Conservation (phyloP, 2,329 filamentous ascomycete species). For the Metarhizium robertsii region DNA sequence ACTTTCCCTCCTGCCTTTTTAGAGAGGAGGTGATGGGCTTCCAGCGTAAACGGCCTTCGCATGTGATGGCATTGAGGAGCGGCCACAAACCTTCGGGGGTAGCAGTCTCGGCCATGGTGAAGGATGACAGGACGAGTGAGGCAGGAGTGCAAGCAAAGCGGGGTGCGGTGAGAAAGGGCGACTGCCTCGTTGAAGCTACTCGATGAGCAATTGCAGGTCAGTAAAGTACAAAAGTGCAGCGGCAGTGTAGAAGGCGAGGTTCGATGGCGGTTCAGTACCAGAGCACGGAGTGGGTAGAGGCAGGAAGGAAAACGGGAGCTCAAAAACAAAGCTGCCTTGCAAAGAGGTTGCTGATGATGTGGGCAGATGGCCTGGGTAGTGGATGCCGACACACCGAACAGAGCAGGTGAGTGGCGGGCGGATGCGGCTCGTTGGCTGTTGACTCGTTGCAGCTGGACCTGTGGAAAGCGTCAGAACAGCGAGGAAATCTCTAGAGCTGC, state of each 20-base stretch:
- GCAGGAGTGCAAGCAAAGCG: neutral
- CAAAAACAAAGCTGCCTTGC: constrained; percentile 2
- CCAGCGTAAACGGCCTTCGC: neutral
- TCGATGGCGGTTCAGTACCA: neutral
- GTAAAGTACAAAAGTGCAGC: neutral
- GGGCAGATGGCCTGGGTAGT: neutral
- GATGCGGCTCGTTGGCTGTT: neutral
- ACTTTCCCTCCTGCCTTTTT: neutral
- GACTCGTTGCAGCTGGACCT: neutral
- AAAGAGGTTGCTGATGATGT: neutral
- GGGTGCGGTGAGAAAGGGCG: neutral
- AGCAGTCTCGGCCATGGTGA: constrained; percentile 18
- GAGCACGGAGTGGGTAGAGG: neutral
- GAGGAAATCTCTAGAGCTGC: constrained; percentile 3
- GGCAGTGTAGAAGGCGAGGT: neutral
- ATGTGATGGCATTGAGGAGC: neutral
- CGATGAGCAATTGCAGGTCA: neutral
- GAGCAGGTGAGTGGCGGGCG: constrained; percentile 1
- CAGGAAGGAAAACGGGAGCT: constrained; percentile 2
- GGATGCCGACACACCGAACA: neutral
- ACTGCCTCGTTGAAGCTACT: neutral
- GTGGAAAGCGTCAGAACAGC: constrained; percentile 9
- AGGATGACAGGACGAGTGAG: neutral
- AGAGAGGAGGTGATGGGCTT: neutral
- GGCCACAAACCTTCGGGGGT: constrained; percentile 28